These are phyloP conservation scores for Saksenaea vasiformis DNA, from an alignment of 371 early-diverging fungal genomes.

Conservation along the genomic window DNA sequence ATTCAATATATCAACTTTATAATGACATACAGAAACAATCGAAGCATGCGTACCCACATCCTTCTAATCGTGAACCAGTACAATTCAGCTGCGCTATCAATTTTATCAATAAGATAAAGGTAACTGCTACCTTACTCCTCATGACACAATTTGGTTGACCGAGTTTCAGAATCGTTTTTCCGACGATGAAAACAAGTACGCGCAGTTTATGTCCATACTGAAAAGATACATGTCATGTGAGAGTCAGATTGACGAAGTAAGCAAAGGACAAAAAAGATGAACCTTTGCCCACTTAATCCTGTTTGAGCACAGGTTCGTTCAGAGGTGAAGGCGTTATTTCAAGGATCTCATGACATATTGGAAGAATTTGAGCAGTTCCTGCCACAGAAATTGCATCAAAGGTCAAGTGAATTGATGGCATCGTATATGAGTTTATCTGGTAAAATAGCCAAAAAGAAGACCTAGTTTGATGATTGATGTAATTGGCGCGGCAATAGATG, in stretches of 20 bases:
- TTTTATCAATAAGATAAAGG: slow-evolving; percentile 97
- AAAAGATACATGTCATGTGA: slow-evolving; percentile 92
- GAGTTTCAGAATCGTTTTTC: slow-evolving; percentile 74
- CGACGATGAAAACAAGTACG: slow-evolving; percentile 88
- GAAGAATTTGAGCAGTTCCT: slow-evolving; percentile 96
- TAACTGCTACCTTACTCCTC: neutral
- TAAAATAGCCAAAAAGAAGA: neutral
- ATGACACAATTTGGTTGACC: neutral
- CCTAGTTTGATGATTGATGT: neutral
- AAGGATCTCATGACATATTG: slow-evolving; percentile 82
- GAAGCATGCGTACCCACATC: neutral
- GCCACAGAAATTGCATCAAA: slow-evolving; percentile 43
- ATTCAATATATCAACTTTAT: slow-evolving; percentile 23
- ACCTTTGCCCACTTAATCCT: neutral
- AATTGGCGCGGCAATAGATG: neutral
- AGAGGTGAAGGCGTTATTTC: slow-evolving; percentile 83
- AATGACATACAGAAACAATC: neutral
- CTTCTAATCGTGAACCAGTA: slow-evolving; percentile 54
- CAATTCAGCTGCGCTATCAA: slow-evolving; percentile 96
- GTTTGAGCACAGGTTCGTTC: slow-evolving; percentile 69
- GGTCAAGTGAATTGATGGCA: neutral
- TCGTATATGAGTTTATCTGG: neutral
- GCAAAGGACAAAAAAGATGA: neutral
- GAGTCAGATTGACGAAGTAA: slow-evolving; percentile 85
- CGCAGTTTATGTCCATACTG: slow-evolving; percentile 90